Conservation (phyloP, 2,329 filamentous ascomycete genomes). For the Colletotrichum euphorbiae region DNA sequence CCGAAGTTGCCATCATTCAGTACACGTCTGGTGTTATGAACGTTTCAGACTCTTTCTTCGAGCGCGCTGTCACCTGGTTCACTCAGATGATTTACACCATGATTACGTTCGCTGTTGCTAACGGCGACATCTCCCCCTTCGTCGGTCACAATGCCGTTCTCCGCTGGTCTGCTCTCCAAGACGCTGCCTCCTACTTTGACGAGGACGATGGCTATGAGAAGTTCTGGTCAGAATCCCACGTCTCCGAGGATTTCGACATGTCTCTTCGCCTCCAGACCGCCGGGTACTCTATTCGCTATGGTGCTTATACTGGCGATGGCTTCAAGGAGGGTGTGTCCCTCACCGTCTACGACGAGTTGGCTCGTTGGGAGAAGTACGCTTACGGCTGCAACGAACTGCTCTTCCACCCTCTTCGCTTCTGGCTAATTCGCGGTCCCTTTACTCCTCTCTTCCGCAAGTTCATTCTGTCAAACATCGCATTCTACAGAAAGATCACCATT, state of each 20-base stretch:
- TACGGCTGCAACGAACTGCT: constrained; percentile 79
- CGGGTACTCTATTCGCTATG: constrained; percentile 76
- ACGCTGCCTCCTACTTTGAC: constrained; percentile 48
- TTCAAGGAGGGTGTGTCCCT: constrained; percentile 81
- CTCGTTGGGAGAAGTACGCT: constrained; percentile 79
- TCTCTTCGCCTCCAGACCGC: constrained; percentile 76
- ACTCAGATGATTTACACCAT: constrained; percentile 82
- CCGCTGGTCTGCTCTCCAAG: constrained; percentile 66
- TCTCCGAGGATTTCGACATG: constrained; percentile 84
- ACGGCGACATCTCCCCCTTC: constrained; percentile 79
- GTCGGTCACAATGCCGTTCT: constrained; percentile 83
- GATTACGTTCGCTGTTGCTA: constrained; percentile 77
- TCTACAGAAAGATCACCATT: constrained; percentile 77
- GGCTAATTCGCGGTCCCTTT: constrained; percentile 72
- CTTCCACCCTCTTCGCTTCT: constrained; percentile 74
- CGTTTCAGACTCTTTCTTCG: constrained; percentile 77
- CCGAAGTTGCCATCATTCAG: constrained; percentile 78
- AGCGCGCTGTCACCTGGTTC: constrained; percentile 81
- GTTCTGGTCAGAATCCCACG: constrained; percentile 81
- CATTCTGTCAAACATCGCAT: constrained; percentile 69
- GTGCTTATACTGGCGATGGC: constrained; percentile 74
- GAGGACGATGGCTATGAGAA: constrained; percentile 71
- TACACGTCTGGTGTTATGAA: constrained; percentile 83
- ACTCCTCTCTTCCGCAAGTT: constrained; percentile 73
- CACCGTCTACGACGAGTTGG: constrained; percentile 78